Evolutionary conservation across 768 basidiomycete species (phyloP).

Genomic region (Dentipellis fragilis): DNA sequence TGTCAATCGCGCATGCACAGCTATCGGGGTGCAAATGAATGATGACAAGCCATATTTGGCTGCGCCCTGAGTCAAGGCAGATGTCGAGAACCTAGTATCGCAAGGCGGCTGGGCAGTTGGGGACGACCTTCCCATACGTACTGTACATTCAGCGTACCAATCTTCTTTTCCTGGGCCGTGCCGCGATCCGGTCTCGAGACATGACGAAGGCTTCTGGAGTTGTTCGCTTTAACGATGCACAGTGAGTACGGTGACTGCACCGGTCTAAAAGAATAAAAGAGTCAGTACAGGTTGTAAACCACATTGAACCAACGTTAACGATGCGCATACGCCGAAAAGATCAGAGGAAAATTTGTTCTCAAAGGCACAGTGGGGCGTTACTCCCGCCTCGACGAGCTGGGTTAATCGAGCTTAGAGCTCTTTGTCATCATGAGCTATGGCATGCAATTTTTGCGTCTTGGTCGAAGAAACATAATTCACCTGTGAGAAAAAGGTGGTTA

Average conservation of each 20-base stretch:
- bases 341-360: constrained; percentile 36
- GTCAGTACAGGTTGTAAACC: neutral
- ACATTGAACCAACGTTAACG: neutral
- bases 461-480: neutral
- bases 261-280: constrained; percentile 42
- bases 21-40: too few relatives aligned
- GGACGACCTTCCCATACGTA: constrained; percentile 97
- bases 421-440: constrained; percentile 53
- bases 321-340: neutral
- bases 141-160: constrained; percentile 57
- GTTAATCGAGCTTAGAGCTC: constrained; percentile 76
- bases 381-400: constrained; percentile 95
- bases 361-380: constrained; percentile 72
- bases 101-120: constrained; percentile 84
- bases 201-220: too few relatives aligned
- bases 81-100: too few relatives aligned
- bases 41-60: too few relatives aligned
- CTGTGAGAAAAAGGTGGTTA: too few relatives aligned
- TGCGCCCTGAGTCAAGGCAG: too few relatives aligned
- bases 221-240: too few relatives aligned
- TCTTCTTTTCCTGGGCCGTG: constrained; percentile 69
- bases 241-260: constrained; percentile 75
- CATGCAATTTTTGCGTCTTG: neutral
- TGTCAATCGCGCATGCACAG: too few relatives aligned
- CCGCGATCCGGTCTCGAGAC: constrained; percentile 93